Base-by-base conservation (phyloP, 2,329 filamentous ascomycete species). In the Elsinoe necatrix region DNA sequence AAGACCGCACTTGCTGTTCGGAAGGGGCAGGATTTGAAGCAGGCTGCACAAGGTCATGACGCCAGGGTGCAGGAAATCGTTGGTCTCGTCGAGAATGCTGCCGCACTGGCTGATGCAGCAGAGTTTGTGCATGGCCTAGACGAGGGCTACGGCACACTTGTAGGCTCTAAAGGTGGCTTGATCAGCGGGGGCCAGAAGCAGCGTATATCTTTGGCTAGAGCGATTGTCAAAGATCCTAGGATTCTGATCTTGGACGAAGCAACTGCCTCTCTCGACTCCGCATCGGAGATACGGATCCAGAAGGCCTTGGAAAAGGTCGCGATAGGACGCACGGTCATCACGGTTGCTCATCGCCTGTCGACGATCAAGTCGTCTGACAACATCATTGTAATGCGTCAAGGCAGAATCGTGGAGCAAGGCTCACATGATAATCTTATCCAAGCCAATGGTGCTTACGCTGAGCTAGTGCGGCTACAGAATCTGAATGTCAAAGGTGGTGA, bases 41-140 rank as follows among this genome's bases (percentile, higher is more conserved):
- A 66, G 4, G 73, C 73, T 12, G 75, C 78, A 2, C 69, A 71
- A 65, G 64, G 67, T 2, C 71, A 75, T 8, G 73, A 77, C 0
- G 58, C 72, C 1, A 68, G 73, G 8, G 69, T 78, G 25, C 66
- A 72, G 4, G 76, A 82, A 56, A 77, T 85, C n/a, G 69, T 82
- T 27, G 66, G 64, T 23, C 67, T 79, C 23, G 75, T 80, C 1
- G 69, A 74, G 27, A 65, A 63, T 14, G 79, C 83, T 18, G 77
- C 81, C 1, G 71, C 68, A 11, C 72, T 84, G 25, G 83, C 84
- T 0, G 82, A 86, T 66, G 83, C 72, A 18, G 52, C 87, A 67
- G 81, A 86, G 23, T 81, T 80, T 23, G 83, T 88, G 61, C 70
- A 73, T 57, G 69, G 75, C 1, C 70, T 88, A 14, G 83, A 83